Conservation (phyloP, 2,329 filamentous ascomycete genomes). For the Exophiala phaeomuriformis region DNA sequence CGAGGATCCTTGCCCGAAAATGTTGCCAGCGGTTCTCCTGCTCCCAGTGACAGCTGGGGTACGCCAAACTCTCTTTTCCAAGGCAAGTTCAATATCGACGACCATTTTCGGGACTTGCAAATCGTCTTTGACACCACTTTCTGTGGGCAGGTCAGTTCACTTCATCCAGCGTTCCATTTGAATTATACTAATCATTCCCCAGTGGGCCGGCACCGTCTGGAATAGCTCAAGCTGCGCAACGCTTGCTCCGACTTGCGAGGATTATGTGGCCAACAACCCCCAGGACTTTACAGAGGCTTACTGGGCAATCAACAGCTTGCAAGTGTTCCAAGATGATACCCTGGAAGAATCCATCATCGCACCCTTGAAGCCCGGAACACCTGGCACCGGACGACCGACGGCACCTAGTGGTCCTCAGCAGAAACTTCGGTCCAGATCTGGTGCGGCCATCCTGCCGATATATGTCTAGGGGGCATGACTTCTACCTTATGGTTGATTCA, state of each 20-base stretch:
- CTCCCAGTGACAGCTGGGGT: conserved; percentile 40
- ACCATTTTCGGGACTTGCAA: conserved; percentile 38
- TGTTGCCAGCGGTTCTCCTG: conserved; percentile 38
- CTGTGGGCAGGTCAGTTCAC: conserved; percentile 38
- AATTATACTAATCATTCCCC: not conserved
- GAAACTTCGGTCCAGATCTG: conserved; percentile 3
- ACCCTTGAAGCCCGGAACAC: not conserved
- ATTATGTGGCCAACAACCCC: conserved; percentile 63
- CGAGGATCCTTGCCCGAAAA: conserved; percentile 41
- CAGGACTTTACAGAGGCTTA: conserved; percentile 61
- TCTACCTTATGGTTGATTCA: not conserved
- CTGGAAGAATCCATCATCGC: conserved; percentile 2
- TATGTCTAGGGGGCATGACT: conserved; percentile 6
- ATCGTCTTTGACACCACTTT: conserved; percentile 49
- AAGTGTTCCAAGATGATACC: conserved; percentile 48
- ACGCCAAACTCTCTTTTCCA: conserved; percentile 41
- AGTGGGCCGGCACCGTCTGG: conserved; percentile 23
- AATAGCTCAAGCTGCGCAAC: conserved; percentile 43
- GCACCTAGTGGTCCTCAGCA: not conserved
- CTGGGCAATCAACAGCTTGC: conserved; percentile 66
- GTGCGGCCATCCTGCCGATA: conserved; percentile 4
- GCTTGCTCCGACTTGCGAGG: conserved; percentile 58
- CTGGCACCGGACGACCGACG: conserved; percentile 2
- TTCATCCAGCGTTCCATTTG: not conserved
- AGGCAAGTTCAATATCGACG: conserved; percentile 36